These are phyloP conservation scores for Claviceps africana DNA, from an alignment of 2,329 filamentous ascomycete species.

Conservation along the genomic window DNA sequence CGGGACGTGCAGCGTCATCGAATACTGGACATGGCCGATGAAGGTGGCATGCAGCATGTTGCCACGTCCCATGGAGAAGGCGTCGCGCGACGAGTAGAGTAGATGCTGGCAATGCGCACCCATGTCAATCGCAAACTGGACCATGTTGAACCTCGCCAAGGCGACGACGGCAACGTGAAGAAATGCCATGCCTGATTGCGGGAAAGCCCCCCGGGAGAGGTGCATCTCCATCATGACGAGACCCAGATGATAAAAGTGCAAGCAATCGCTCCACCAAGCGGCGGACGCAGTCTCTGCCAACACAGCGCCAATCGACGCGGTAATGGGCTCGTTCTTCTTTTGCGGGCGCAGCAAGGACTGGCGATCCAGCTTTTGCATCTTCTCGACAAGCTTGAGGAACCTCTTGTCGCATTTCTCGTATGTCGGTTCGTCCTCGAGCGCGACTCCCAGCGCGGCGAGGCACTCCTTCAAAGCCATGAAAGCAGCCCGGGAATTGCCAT, in stretches of 20 bases:
- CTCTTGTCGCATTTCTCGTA: conserved; percentile 66
- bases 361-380: conserved; percentile 44
- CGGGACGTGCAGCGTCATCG: conserved; percentile 42
- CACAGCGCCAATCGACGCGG: conserved; percentile 54
- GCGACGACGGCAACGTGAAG: conserved; percentile 55
- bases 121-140: conserved; percentile 52
- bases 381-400: conserved; percentile 49
- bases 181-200: conserved; percentile 56
- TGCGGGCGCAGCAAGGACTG: conserved; percentile 29
- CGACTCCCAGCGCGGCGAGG: conserved; percentile 53
- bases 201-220: conserved; percentile 48
- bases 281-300: conserved; percentile 55
- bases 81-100: conserved; percentile 47
- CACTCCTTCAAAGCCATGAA: conserved; percentile 58
- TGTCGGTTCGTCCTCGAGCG: conserved; percentile 49
- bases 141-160: conserved; percentile 55
- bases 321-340: conserved; percentile 32
- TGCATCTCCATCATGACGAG: conserved; percentile 55
- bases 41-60: conserved; percentile 57
- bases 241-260: conserved; percentile 59
- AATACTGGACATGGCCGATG: conserved; percentile 53
- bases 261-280: conserved; percentile 58
- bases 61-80: conserved; percentile 53
- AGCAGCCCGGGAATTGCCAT: conserved; percentile 56
- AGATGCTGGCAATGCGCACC: conserved; percentile 49